Evolutionary conservation across 371 early-diverging fungal genomes (phyloP), one percentile per base, ranked within the genome.

Genomic region (Homolaphlyctis polyrhiza): DNA sequence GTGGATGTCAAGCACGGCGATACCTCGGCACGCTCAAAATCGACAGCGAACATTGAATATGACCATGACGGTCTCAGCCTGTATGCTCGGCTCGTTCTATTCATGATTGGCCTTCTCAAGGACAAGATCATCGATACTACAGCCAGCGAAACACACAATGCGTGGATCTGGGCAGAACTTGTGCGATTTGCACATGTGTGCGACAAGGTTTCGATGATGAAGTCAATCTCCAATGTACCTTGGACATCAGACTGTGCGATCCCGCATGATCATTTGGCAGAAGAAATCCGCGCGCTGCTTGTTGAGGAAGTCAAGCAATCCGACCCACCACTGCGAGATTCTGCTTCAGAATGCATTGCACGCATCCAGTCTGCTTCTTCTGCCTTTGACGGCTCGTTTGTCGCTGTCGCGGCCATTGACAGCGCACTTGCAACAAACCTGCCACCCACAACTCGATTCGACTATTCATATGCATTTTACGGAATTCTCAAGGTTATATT

Each of bases 31-130:
- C 11, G 52, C 52, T 14, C 32, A 6, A 21, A 11, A 51, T 28
- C 52, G 32, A 32, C 25, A 8, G 32, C 25, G 6, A 21, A 11
- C 52, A 32, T 51, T 25, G 28, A 8, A 23, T 66, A 63, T 29
- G 66, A 66, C 30, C 49, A 32, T 13, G 55, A 66, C 35, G 66
- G 66, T 5, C 23, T 66, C 13, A 45, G 47, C 28, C 27, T 28
- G 30, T 66, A 66, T 25, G 66, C 65, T 1, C 23, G 36, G 21
- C 32, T 45, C 16, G 58, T 18, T 29, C 23, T 65, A 18, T 29
- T 65, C 21, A 27, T 63, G 23, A 63, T 43, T 18, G 52, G 55
- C 25, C 48, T 66, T 30, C n/a, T 62, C 36, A 62, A 62, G 57
- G 61, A 62, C 1, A 39, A 23, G 27, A 5, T 57, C 18, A 55